Evolutionary conservation across 2,329 filamentous ascomycete species (phyloP), one percentile per base, ranked within the genome.

Genomic region (Calonectria hawksworthii): DNA sequence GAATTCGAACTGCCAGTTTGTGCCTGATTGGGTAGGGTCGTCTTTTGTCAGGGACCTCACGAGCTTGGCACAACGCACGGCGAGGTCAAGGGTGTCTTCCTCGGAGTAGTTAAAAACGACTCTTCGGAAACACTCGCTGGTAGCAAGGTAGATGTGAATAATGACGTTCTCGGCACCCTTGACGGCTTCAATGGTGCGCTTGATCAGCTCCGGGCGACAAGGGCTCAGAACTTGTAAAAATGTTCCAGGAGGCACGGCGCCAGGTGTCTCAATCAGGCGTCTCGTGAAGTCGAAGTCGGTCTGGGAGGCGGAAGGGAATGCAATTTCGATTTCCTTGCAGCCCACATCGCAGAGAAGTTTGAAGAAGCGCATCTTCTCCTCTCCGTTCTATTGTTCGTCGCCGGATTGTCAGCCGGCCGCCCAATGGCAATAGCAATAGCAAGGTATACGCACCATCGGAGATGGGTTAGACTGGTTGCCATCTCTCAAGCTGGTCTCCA

Each of bases 261-360:
- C 61, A 18, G 61, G 61, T 7, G 61, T 65, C 41, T 65, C 61
- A 34, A 65, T 92, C 79, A 99, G 89, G 82, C 93, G 92, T 79
- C 95, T 91, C 51, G 96, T 98, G 83, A 99, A 99, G 88, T 98
- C 95, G 88, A 96, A 99, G 87, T 99, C 97, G 82, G 94, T 98
- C 84, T 98, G 94, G 50, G 96, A 98, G 18, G 96, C 96, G 0
- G 96, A 98, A 65, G 96, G 96, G 87, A 98, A 99, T 6, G 96
- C 97, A 26, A 98, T 94, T 84, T 99, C 96, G 78, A 99, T 98
- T 87, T 99, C 96, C 87, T 98, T 99, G 90, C 98, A 99, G 80
- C 97, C 96, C 65, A 98, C 90, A 75, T 96, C 93, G 82, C 94
- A 92, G 69, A 99, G 92, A 95, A 98, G 98, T 86, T 96, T 93